phyloP scores from a whole-genome alignment of 1,284 basidiomycete genomes.

The Thelephora terrestris region DNA sequence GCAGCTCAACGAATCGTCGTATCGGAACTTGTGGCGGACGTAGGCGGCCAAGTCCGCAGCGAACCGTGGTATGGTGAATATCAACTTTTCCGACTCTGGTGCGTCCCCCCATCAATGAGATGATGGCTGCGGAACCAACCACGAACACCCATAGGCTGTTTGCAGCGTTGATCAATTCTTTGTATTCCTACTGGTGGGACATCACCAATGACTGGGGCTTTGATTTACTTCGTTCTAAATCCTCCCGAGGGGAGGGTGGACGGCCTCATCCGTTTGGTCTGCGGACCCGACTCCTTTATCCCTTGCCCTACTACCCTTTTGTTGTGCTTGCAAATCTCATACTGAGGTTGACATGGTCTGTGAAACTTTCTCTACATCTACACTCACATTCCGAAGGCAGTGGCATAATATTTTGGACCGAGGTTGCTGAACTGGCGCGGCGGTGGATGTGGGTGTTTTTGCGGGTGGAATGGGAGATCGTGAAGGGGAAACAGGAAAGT shows the following conservation, averaged over 20 bases:
- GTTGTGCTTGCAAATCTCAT: constrained; percentile 80
- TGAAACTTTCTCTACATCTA: constrained; percentile 85
- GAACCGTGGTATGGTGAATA: constrained; percentile 70
- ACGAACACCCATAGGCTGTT: constrained; percentile 51
- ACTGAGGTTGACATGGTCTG: constrained; percentile 90
- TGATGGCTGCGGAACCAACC: constrained; percentile 2
- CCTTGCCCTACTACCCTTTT: constrained; percentile 80
- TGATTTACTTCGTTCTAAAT: constrained; percentile 42
- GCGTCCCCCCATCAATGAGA: constrained; percentile 16
- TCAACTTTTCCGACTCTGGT: constrained; percentile 79
- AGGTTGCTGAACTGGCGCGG: constrained; percentile 82
- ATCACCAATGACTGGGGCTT: constrained; percentile 98
- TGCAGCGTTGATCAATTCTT: constrained; percentile 79
- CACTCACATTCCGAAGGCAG: constrained; percentile 79
- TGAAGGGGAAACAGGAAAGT: constrained; percentile 32
- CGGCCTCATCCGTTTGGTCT: constrained; percentile 56
- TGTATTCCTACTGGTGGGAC: constrained; percentile 99
- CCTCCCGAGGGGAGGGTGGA: constrained; percentile 3
- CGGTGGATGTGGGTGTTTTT: constrained; percentile 97
- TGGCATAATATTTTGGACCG: constrained; percentile 80
- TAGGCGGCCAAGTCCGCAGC: constrained; percentile 32
- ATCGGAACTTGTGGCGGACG: constrained; percentile 40
- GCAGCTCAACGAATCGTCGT: constrained; percentile 72
- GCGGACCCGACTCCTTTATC: constrained; percentile 62
- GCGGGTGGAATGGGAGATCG: constrained; percentile 90